Base-by-base conservation (phyloP, 75 land plant species). In the Cryptomeria japonica region DNA sequence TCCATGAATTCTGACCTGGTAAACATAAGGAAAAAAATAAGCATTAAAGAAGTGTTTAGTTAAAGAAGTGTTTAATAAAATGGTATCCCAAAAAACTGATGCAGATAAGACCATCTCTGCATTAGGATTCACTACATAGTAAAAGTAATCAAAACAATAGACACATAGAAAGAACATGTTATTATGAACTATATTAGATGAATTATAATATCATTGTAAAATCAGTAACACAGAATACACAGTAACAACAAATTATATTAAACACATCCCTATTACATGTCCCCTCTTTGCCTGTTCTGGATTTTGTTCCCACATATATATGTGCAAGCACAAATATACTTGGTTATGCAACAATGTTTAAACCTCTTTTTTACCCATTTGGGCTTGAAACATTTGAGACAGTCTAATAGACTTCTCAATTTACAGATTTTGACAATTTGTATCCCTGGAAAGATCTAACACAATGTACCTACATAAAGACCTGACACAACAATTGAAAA, bases 1-100 rank as follows among this genome's bases (percentile, higher is more conserved):
- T 88, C 79, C 85, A 85, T 22, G 85, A 88, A 80, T 47, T 87
- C 85, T 85, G 89, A 4, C 92, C 96, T 95, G 93, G 31, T 31
- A 86, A 51, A 36, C 36, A 87, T 31, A 79, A 73, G 28, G 10
- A 84, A 3, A 22, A 0, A 82, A 32, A 73, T 25, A 10, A 34
- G 11, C 12, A 37, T 73, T 75, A 75, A 64, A 3, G 77, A 75
- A 32, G 0, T 34, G 4, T 32, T 13, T 34, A 34, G 77, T 75
- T 75, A 75, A 28, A 2, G 75, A 70, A n/a, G 10, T n/a, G 2
- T n/a, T 9, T 31, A 31, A 34, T 70, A 31, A 73, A 73, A 73
- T 31, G 13, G 37, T 34, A 75, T 75, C 38, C 34, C 34, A 75
- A 68, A 32, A 75, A 34, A 25, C 34, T 75, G 36, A 75, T 13